Evolutionary conservation across 352 stramenopile species (phyloP), one percentile per base, ranked within the genome.

Genomic region (Phytophthora cryptogea): DNA sequence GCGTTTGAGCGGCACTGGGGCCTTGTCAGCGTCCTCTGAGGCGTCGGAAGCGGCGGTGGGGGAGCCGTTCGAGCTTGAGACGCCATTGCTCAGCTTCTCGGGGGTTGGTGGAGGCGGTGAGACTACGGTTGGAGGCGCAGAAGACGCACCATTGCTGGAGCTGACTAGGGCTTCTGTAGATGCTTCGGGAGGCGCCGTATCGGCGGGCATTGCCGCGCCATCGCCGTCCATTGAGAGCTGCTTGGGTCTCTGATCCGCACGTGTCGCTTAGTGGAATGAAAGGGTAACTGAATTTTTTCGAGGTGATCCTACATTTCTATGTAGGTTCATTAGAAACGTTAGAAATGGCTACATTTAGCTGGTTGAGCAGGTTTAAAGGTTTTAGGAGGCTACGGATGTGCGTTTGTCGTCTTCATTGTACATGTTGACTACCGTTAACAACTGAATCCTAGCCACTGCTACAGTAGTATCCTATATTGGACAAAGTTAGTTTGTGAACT

Each of bases 251-350:
- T 36, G 9, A 9, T 63, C 54, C 36, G 44, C 14, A 46, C 16
- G 61, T 58, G 42, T 41, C 23, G 8, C 27, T 42, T 32, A 23
- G 20, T 23, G 20, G 20, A 23, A 23, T 39, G 30, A 32, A 36
- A n/a, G 8, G 50, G n/a, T 8, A 17, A 51, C 39, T 59, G 46
- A 57, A 57, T 64, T 64, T 61, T 68, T 63, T 63, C 17, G 14
- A 26, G 41, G 13, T 55, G 33, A 49, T 49, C 44, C 13, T 33
- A 35, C 16, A 23, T 23, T 23, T 23, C 20, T 23, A 23, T 23
- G 20, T 23, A 23, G 20, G 20, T 23, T 23, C 2, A 23, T 23
- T 23, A 23, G 20, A 23, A 23, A 23, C 20, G 20, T 23, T 23
- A 23, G 20, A 23, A 23, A 23, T 23, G 20, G 20, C 20, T 23